These are phyloP conservation scores for Daldinia grandis DNA, from an alignment of 495 filamentous ascomycete genomes.

Conservation along the genomic window DNA sequence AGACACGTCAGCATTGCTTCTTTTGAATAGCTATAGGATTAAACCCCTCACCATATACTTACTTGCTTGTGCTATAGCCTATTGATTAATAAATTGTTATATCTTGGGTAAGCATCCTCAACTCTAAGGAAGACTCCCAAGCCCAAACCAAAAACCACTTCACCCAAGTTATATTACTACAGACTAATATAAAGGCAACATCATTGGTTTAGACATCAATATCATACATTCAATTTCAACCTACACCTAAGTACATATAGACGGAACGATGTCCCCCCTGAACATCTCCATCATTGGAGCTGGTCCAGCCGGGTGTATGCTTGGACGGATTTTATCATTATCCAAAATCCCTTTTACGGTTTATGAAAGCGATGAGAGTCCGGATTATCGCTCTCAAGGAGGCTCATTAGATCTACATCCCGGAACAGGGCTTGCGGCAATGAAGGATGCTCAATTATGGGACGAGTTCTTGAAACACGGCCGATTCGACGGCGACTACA, in stretches of 20 bases:
- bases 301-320: slow-evolving; percentile 62
- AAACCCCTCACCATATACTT: neutral
- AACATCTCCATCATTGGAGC: slow-evolving; percentile 67
- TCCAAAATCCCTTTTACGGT: slow-evolving; percentile 53
- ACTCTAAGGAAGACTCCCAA: neutral
- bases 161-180: neutral
- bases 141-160: neutral
- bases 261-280: slow-evolving; percentile 32
- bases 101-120: neutral
- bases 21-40: neutral
- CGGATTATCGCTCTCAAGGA: slow-evolving; percentile 55
- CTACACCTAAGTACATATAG: too few species aligned
- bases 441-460: slow-evolving; percentile 60
- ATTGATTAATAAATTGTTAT: neutral
- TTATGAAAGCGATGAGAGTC: slow-evolving; percentile 59
- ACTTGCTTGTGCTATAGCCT: neutral
- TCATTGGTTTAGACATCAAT: neutral
- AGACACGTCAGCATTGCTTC: neutral
- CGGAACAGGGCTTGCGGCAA: slow-evolving; percentile 58
- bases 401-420: slow-evolving; percentile 65
- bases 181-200: too few species aligned
- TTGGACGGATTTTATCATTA: slow-evolving; percentile 62
- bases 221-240: neutral
- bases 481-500: slow-evolving; percentile 58
- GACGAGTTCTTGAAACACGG: slow-evolving; percentile 55